A percentile compares a stretch with the other conserved stretches of the same genome.
These are phyloP conservation scores for Fusarium praegraminearum DNA, from an alignment of 2,329 filamentous ascomycete genomes.

Conservation along the genomic window DNA sequence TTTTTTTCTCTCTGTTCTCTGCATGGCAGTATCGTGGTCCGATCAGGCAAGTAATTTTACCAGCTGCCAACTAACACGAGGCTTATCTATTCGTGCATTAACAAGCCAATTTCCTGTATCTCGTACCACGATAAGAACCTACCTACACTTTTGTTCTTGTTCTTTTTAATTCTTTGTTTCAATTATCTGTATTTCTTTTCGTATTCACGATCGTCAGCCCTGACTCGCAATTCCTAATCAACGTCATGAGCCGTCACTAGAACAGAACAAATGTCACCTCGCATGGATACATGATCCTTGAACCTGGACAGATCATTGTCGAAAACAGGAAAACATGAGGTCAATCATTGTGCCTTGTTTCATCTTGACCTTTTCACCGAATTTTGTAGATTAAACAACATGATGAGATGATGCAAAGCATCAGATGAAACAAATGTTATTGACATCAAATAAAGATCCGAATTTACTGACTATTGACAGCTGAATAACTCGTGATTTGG, in stretches of 20 bases:
- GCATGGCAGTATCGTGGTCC: not conserved
- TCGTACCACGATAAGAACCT: not conserved
- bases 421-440: not conserved
- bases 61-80: not conserved
- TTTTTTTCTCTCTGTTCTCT: not conserved
- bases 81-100: not conserved
- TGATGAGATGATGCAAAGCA: not conserved
- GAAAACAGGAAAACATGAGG: conserved; percentile 23
- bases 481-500: too few species aligned
- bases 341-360: conserved; percentile 13
- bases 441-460: not conserved
- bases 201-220: conserved; percentile 4
- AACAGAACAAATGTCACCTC: conserved; percentile 5
- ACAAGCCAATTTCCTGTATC: not conserved
- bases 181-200: not conserved
- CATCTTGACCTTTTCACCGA: not conserved
- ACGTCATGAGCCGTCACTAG: conserved; percentile 28
- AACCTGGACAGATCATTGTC: conserved; percentile 2
- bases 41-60: not conserved
- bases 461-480: not conserved
- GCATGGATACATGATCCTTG: conserved; percentile 2
- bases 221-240: conserved; percentile 17
- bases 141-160: not conserved
- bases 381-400: not conserved
- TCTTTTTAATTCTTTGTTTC: too few species aligned